Percentiles rank a stretch among this genome's conserved stretches.
Conservation (phyloP, 2,329 filamentous ascomycete genomes). For the Amylocarpus encephaloides region DNA sequence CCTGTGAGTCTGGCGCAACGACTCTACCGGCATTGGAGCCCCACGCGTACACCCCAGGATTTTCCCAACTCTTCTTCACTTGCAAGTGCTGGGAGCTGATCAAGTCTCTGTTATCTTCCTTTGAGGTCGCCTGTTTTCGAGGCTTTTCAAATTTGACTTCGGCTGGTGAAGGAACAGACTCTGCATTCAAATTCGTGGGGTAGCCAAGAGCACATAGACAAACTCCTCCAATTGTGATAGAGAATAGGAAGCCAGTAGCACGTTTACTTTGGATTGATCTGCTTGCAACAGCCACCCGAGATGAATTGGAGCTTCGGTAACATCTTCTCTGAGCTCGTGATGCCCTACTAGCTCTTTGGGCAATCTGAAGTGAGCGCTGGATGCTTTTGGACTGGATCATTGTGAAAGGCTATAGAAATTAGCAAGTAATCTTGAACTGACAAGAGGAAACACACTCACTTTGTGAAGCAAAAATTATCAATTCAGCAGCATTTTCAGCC, state of each 20-base stretch:
- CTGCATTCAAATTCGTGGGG: slow-evolving; percentile 24
- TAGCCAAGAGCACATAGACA: slow-evolving; percentile 23
- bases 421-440: background rate
- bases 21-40: slow-evolving; percentile 80
- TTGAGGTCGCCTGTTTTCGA: slow-evolving; percentile 49
- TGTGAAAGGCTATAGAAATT: background rate
- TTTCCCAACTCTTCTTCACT: slow-evolving; percentile 73
- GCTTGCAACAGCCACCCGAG: slow-evolving; percentile 14
- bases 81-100: slow-evolving; percentile 84
- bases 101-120: slow-evolving; percentile 67
- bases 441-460: background rate
- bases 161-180: slow-evolving; percentile 33
- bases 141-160: slow-evolving; percentile 64
- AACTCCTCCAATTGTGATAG: slow-evolving; percentile 21
- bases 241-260: slow-evolving; percentile 18
- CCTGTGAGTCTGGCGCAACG: slow-evolving; percentile 76
- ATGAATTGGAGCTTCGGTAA: slow-evolving; percentile 14
- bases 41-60: slow-evolving; percentile 90
- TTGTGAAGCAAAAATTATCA: background rate
- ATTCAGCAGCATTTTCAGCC: slow-evolving; percentile 9
- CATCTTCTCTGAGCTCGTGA: slow-evolving; percentile 17
- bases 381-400: slow-evolving; percentile 21
- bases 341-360: slow-evolving; percentile 14
- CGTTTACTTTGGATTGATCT: slow-evolving; percentile 5
- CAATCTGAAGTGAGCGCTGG: slow-evolving; percentile 11